phyloP scores from a whole-genome alignment of 495 filamentous ascomycete genomes.

The Tuber microsphaerosporum region DNA sequence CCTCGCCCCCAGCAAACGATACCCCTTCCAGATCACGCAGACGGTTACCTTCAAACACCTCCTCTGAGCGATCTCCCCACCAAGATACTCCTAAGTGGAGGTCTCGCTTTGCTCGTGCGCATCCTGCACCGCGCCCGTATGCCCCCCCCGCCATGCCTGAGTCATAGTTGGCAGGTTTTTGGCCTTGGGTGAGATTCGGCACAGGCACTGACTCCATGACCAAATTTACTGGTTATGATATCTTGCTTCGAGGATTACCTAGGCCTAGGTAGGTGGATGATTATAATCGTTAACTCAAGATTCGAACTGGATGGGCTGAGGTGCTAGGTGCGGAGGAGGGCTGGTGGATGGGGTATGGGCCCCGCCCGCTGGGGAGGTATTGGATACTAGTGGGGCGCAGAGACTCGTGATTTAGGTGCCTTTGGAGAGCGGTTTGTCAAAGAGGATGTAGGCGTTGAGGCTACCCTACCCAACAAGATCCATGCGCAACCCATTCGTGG shows the following conservation, averaged over 20 bases:
- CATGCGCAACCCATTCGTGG: conserved; percentile 1
- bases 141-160: not conserved
- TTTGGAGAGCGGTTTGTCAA: not conserved
- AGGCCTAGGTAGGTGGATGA: not conserved
- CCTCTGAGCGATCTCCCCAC: not conserved
- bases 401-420: not conserved
- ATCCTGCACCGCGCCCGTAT: conserved; percentile 13
- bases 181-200: conserved; percentile 10
- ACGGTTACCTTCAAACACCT: not conserved
- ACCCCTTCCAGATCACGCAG: not conserved
- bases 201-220: not conserved
- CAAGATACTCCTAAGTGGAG: conserved; percentile 9
- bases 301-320: not conserved
- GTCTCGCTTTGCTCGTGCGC: conserved; percentile 10
- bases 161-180: not conserved
- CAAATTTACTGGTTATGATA: not conserved
- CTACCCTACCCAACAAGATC: not conserved
- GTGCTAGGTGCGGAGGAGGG: not conserved
- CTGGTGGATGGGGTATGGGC: conserved; percentile 1
- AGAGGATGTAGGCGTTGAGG: not conserved
- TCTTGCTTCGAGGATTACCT: not conserved
- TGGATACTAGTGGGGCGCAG: not conserved
- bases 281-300: not conserved
- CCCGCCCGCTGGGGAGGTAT: not conserved
- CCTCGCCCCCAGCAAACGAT: not conserved